Evolutionary conservation across 305 asterid species (phyloP).

Genomic region (Vinca major): DNA sequence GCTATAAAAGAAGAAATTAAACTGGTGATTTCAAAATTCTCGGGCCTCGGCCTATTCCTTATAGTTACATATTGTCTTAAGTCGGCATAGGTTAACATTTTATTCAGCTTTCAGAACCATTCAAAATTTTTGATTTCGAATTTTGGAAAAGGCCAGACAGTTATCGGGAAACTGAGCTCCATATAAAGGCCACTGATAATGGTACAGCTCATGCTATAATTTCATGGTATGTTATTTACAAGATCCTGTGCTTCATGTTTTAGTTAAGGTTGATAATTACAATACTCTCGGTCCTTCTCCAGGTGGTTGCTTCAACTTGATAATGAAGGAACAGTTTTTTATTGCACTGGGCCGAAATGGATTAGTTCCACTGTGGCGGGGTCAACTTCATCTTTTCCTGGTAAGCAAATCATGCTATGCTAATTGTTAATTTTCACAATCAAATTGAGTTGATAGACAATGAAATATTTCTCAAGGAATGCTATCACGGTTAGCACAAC

Average conservation of each 20-base stretch:
- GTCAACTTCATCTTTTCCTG: slow-evolving; percentile 27
- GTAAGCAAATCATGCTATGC: slow-evolving; percentile 27
- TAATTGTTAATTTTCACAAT: background rate
- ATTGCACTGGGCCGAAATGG: slow-evolving; percentile 82
- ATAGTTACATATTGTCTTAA: background rate
- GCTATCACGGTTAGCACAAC: too few species aligned
- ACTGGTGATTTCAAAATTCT: slow-evolving; percentile 37
- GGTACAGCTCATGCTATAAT: slow-evolving; percentile 86
- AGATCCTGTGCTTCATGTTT: slow-evolving; percentile 17
- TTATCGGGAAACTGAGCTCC: slow-evolving; percentile 50
- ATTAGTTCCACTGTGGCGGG: slow-evolving; percentile 27
- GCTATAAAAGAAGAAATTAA: slow-evolving; percentile 57
- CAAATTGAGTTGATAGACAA: too few species aligned
- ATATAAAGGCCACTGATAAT: slow-evolving; percentile 51
- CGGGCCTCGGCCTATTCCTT: background rate
- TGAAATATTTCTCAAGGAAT: too few species aligned
- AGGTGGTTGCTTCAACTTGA: slow-evolving; percentile 99
- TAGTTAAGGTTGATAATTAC: slow-evolving; percentile 12
- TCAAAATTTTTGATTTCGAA: slow-evolving; percentile 84
- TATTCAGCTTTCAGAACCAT: slow-evolving; percentile 81
- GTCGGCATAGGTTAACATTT: slow-evolving; percentile 19
- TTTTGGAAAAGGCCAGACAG: slow-evolving; percentile 90
- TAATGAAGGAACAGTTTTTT: slow-evolving; percentile 64
- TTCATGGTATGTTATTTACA: slow-evolving; percentile 64
- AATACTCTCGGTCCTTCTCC: slow-evolving; percentile 11